A percentile compares a stretch with the other conserved stretches of the same genome.
phyloP scores from a whole-genome alignment of 805 yeast species.

The Starmerella apicola region DNA sequence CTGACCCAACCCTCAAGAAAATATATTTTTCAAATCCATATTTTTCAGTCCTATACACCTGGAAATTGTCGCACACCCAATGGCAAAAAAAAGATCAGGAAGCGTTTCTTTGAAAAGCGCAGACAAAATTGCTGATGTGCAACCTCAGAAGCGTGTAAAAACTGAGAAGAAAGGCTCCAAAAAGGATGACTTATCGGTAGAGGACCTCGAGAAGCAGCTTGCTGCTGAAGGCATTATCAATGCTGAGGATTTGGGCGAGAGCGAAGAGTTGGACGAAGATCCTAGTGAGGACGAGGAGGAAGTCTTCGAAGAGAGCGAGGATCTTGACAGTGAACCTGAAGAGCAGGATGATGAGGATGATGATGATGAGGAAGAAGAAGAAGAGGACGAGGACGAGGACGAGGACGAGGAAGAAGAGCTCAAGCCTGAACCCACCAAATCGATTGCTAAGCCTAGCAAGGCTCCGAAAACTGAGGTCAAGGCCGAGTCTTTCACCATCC shows the following conservation, averaged over 20 bases:
- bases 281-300: background rate
- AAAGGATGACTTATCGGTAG: slow-evolving; percentile 16
- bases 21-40: slow-evolving; percentile 1
- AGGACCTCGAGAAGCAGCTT: slow-evolving; percentile 18
- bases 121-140: background rate
- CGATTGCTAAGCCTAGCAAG: background rate
- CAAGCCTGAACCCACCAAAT: background rate
- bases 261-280: slow-evolving; percentile 3
- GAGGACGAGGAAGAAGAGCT: slow-evolving; percentile 1
- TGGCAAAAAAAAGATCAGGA: slow-evolving; percentile 16
- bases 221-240: slow-evolving; percentile 16
- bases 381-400: slow-evolving; percentile 1
- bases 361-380: slow-evolving; percentile 4
- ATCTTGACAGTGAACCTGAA: background rate
- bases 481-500: slow-evolving; percentile 20
- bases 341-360: slow-evolving; percentile 3
- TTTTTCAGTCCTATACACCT: background rate
- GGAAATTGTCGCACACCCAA: background rate
- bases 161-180: slow-evolving; percentile 1
- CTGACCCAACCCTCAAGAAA: slow-evolving; percentile 1
- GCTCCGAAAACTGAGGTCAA: slow-evolving; percentile 4
- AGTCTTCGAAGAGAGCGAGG: slow-evolving; percentile 2
- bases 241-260: slow-evolving; percentile 14
- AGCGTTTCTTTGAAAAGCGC: slow-evolving; percentile 4
- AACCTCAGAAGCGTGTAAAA: slow-evolving; percentile 2